Conservation (phyloP, 2,329 filamentous ascomycete species). For the Cryoendolithus antarcticus region DNA sequence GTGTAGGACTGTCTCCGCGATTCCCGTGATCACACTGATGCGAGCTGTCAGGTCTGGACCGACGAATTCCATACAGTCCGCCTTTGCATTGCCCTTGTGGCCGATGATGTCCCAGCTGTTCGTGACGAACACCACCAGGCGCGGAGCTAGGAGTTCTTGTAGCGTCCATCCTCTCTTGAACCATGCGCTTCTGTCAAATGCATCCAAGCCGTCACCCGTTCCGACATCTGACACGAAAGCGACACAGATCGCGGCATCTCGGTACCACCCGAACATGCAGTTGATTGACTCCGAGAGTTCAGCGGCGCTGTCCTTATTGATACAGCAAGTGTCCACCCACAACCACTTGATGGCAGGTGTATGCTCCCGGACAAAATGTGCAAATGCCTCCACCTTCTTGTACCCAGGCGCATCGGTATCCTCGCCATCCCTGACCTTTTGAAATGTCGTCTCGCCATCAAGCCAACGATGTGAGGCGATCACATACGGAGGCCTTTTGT, state of each 20-base stretch:
- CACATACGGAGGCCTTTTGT: slow-evolving; percentile 8
- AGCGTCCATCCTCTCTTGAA: slow-evolving; percentile 5
- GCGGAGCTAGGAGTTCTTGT: slow-evolving; percentile 3
- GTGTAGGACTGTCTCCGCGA: background rate
- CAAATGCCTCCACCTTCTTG: no score
- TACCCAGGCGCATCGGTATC: no score
- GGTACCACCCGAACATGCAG: slow-evolving; percentile 5
- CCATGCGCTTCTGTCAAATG: background rate
- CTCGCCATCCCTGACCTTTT: background rate
- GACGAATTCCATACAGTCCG: no score
- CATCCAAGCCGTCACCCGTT: no score
- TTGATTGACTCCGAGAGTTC: slow-evolving; percentile 5
- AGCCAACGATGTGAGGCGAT: slow-evolving; percentile 4
- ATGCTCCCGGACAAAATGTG: no score
- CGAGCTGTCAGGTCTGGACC: background rate
- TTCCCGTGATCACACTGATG: background rate
- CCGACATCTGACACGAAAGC: slow-evolving; percentile 9
- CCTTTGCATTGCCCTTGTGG: background rate
- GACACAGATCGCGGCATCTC: slow-evolving; percentile 6
- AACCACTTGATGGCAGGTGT: slow-evolving; percentile 2
- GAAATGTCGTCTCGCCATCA: background rate
- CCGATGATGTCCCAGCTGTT: slow-evolving; percentile 1
- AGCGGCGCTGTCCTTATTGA: slow-evolving; percentile 1
- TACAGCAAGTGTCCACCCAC: slow-evolving; percentile 6
- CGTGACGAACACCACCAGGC: background rate